phyloP scores from a whole-genome alignment of 371 early-diverging fungal genomes.

The Parasitella parasitica region DNA sequence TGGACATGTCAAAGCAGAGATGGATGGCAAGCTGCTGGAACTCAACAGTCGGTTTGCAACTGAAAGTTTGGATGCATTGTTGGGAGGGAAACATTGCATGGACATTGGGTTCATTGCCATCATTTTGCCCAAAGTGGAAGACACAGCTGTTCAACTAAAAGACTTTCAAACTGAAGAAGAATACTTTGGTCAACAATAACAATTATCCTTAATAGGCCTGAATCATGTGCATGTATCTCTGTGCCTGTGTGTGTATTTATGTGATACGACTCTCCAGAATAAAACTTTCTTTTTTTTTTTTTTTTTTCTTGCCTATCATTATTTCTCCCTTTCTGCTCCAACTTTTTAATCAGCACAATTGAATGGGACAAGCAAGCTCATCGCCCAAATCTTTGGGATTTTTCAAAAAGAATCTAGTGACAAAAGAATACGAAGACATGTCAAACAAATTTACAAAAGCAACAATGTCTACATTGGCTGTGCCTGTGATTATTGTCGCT shows the following conservation, averaged over 20 bases:
- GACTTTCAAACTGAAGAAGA: slow-evolving; percentile 25
- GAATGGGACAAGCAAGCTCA: slow-evolving; percentile 49
- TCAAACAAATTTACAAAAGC: slow-evolving; percentile 41
- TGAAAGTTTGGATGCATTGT: slow-evolving; percentile 15
- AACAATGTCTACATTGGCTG: slow-evolving; percentile 41
- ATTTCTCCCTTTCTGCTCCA: background rate
- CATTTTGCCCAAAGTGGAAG: slow-evolving; percentile 37
- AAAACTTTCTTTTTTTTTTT: background rate
- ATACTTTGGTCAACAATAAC: slow-evolving; percentile 5
- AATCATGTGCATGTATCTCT: background rate
- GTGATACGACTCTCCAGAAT: background rate
- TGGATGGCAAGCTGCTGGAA: slow-evolving; percentile 47
- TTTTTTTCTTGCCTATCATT: background rate
- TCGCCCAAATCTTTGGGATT: slow-evolving; percentile 20
- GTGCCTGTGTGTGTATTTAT: background rate
- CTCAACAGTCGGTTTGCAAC: slow-evolving; percentile 35
- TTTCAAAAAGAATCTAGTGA: slow-evolving; percentile 16
- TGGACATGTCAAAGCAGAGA: slow-evolving; percentile 30
- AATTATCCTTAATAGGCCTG: slow-evolving; percentile 4
- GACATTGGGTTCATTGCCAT: slow-evolving; percentile 47
- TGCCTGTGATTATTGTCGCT: slow-evolving; percentile 51
- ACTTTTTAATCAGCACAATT: background rate
- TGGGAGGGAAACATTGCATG: slow-evolving; percentile 24
- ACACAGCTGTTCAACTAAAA: slow-evolving; percentile 23
- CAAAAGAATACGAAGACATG: slow-evolving; percentile 41